Conservation (phyloP, 228 moss, liverwort and hornwort species). For the Sphagnum magellanicum region DNA sequence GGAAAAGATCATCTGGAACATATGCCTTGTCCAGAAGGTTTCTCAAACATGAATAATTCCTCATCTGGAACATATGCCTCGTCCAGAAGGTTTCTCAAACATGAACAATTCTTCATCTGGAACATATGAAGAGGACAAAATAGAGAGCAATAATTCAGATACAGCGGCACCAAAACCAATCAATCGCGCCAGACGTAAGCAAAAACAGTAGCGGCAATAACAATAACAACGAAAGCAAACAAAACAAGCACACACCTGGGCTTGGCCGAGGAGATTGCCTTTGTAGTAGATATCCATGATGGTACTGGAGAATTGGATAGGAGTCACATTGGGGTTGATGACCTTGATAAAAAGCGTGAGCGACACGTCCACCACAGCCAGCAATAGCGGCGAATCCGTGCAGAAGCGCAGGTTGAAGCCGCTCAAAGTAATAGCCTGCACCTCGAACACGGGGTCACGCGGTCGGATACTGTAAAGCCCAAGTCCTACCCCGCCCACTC, state of each 20-base stretch:
- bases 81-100: neutral
- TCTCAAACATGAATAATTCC: neutral
- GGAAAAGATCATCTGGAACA: too few species aligned
- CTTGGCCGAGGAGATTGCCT: constrained; percentile 73
- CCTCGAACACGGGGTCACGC: constrained; percentile 69
- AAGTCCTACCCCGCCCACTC: constrained; percentile 34
- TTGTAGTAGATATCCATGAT: constrained; percentile 88
- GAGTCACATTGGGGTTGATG: constrained; percentile 71
- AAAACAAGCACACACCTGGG: constrained; percentile 38
- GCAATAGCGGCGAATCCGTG: constrained; percentile 71
- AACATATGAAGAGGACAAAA: neutral
- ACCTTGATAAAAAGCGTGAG: constrained; percentile 67
- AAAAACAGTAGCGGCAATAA: too few species aligned
- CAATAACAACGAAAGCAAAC: too few species aligned
- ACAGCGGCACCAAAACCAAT: neutral
- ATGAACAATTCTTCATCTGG: neutral
- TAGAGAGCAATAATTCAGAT: neutral
- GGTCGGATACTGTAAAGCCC: constrained; percentile 58
- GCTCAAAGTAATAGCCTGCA: constrained; percentile 52
- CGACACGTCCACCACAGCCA: constrained; percentile 84
- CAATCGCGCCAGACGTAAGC: neutral
- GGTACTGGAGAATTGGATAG: constrained; percentile 69
- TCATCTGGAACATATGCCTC: neutral
- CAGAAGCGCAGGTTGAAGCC: constrained; percentile 91
- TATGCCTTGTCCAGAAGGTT: too few species aligned